Evolutionary conservation across 108 stramenopile species (phyloP).

Genomic region (Cyclotella choctawhatcheeana): DNA sequence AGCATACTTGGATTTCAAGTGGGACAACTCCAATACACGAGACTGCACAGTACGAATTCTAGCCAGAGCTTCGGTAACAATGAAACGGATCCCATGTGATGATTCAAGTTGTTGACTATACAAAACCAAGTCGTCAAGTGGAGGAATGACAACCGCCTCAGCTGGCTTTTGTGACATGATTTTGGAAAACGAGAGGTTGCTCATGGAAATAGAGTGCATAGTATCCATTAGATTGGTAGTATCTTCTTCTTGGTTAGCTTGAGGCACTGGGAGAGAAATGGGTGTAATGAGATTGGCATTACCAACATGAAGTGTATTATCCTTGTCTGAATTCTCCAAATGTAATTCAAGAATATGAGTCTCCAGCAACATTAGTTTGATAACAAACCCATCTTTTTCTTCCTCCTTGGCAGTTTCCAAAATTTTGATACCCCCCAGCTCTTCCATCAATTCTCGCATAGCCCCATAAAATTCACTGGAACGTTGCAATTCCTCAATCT

Average conservation of each 20-base stretch:
- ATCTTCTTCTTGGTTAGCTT: neutral
- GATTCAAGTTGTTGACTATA: constrained; percentile 43
- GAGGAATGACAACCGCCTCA: constrained; percentile 46
- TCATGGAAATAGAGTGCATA: constrained; percentile 31
- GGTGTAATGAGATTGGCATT: constrained; percentile 52
- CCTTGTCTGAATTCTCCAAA: constrained; percentile 4
- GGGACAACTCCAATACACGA: constrained; percentile 53
- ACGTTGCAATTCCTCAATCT: constrained; percentile 53
- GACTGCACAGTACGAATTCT: constrained; percentile 55
- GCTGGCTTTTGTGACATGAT: constrained; percentile 38
- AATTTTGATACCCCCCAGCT: constrained; percentile 69
- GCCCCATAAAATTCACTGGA: constrained; percentile 60
- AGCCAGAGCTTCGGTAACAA: constrained; percentile 64
- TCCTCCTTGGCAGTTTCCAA: constrained; percentile 21
- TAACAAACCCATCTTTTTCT: constrained; percentile 21
- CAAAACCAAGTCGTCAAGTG: constrained; percentile 64
- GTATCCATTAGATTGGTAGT: constrained; percentile 18
- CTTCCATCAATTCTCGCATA: constrained; percentile 64
- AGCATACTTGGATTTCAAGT: constrained; percentile 50
- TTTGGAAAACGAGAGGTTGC: constrained; percentile 39
- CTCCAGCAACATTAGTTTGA: constrained; percentile 45
- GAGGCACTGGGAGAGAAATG: constrained; percentile 32
- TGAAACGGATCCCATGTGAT: constrained; percentile 58
- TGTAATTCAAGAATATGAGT: constrained; percentile 48
- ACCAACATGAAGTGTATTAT: constrained; percentile 12